phyloP scores from a whole-genome alignment of 352 stramenopile species.

The Pythium periplocum region DNA sequence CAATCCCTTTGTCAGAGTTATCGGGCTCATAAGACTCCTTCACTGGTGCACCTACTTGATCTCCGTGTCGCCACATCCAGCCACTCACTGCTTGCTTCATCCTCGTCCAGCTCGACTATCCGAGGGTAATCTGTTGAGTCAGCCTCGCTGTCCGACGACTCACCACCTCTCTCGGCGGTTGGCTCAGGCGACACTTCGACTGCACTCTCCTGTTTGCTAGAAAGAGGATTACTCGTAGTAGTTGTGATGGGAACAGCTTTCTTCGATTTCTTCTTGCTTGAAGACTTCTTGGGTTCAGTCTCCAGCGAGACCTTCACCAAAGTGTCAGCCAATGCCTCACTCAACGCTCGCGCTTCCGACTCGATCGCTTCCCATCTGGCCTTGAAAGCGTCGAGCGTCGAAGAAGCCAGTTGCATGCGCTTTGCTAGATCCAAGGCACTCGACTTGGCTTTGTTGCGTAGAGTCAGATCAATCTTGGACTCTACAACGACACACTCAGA shows the following conservation, averaged over 20 bases:
- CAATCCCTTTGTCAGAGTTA: no score
- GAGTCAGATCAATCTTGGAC: slow-evolving; percentile 15
- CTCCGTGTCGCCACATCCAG: slow-evolving; percentile 21
- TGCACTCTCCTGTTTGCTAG: no score
- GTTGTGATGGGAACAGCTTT: slow-evolving; percentile 4
- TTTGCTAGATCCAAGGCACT: slow-evolving; percentile 33
- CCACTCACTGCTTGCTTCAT: slow-evolving; percentile 12
- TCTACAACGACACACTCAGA: background rate
- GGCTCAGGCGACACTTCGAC: no score
- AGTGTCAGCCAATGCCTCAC: slow-evolving; percentile 12
- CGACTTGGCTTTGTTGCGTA: slow-evolving; percentile 28
- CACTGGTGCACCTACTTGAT: slow-evolving; percentile 13
- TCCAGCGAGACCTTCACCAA: no score
- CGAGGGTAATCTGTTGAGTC: no score
- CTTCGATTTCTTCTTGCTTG: slow-evolving; percentile 34
- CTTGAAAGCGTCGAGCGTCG: slow-evolving; percentile 17
- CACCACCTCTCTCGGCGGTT: slow-evolving; percentile 5
- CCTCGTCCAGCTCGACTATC: background rate
- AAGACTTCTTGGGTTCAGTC: slow-evolving; percentile 1
- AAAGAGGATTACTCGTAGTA: no score
- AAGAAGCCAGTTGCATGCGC: slow-evolving; percentile 7
- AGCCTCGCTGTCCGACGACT: no score
- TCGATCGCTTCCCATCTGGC: slow-evolving; percentile 17
- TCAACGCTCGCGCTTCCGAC: slow-evolving; percentile 11
- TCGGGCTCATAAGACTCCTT: no score